Evolutionary conservation across 2,329 filamentous ascomycete genomes (phyloP).

Genomic region (Lasiodiplodia sp.): DNA sequence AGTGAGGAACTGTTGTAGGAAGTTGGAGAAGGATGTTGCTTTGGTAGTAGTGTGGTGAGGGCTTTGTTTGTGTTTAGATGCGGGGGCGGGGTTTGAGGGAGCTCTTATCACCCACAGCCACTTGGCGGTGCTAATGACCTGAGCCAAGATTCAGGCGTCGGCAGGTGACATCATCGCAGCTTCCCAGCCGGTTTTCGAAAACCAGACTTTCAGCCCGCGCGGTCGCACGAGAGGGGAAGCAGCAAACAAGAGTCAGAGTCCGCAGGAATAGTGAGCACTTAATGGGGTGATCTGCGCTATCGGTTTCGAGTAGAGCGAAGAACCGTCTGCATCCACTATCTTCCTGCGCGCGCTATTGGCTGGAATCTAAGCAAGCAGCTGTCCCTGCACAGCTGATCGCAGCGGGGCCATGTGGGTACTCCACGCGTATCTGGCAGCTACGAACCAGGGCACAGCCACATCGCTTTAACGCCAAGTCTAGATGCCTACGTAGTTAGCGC

Average conservation of each 20-base stretch:
- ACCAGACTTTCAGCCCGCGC: background rate
- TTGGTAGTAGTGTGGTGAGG: background rate
- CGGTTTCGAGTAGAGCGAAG: background rate
- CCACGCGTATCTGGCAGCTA: background rate
- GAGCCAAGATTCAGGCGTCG: constrained; percentile 1
- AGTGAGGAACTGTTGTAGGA: background rate
- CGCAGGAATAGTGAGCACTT: background rate
- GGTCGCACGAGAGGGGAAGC: background rate
- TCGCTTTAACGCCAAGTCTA: background rate
- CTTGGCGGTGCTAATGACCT: no score
- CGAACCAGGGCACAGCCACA: constrained; percentile 8
- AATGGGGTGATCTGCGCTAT: background rate
- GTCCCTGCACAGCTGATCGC: background rate
- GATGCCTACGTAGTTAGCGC: background rate
- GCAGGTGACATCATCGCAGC: background rate
- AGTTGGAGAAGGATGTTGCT: background rate
- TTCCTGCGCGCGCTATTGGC: background rate
- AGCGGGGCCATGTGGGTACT: background rate
- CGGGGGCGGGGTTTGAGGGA: constrained; percentile 13
- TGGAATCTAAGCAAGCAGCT: background rate
- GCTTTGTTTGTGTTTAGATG: background rate
- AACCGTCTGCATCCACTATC: background rate
- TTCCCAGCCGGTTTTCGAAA: constrained; percentile 4
- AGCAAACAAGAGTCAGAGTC: constrained; percentile 3
- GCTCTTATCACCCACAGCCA: constrained; percentile 1